phyloP scores from a whole-genome alignment of 176 grass and related monocot species.

The Lolium perenne region DNA sequence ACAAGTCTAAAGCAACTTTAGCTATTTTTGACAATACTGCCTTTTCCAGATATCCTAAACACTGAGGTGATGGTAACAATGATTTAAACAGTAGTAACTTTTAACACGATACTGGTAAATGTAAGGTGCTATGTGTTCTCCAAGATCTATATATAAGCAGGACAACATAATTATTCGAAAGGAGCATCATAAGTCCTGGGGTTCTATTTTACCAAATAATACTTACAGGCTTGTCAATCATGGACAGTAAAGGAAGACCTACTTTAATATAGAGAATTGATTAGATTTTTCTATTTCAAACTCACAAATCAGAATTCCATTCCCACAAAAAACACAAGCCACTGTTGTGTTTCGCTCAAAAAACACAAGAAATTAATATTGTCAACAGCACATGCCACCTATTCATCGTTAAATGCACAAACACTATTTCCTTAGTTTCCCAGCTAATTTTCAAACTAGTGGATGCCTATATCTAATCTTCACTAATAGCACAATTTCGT shows the following conservation, averaged over 20 bases:
- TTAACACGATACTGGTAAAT: background rate
- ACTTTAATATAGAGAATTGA: background rate
- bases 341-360: background rate
- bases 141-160: slow-evolving; percentile 32
- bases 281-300: background rate
- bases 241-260: background rate
- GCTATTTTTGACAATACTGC: background rate
- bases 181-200: background rate
- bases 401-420: background rate
- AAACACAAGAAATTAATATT: background rate
- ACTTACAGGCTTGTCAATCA: background rate
- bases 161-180: slow-evolving; percentile 20
- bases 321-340: background rate
- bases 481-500: background rate
- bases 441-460: slow-evolving; percentile 2
- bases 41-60: background rate
- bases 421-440: background rate
- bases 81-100: background rate
- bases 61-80: background rate
- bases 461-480: slow-evolving; percentile 6
- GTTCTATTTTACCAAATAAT: slow-evolving; percentile 24
- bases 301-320: background rate
- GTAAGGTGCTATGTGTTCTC: slow-evolving; percentile 4
- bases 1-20: background rate
- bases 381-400: background rate